Conservation (phyloP, 371 early-diverging fungal species). For the Phascolomyces articulosus region DNA sequence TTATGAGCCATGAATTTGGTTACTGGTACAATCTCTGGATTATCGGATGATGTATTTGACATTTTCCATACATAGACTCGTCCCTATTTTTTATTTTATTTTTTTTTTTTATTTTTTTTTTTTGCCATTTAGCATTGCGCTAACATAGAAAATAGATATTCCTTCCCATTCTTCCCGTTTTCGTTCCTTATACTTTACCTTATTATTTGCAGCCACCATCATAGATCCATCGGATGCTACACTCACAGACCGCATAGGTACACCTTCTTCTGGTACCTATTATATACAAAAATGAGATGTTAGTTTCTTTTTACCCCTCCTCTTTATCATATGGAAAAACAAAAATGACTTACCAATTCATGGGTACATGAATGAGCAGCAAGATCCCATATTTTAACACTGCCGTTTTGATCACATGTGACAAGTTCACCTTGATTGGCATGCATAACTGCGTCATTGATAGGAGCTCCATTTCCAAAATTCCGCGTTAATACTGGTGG, state of each 20-base stretch:
- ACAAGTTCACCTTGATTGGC: slow-evolving; percentile 94
- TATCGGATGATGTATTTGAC: slow-evolving; percentile 53
- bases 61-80: slow-evolving; percentile 86
- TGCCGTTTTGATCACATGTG: slow-evolving; percentile 94
- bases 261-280: slow-evolving; percentile 88
- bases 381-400: slow-evolving; percentile 92
- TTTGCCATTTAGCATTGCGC: too few relatives aligned
- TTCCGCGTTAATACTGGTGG: slow-evolving; percentile 79
- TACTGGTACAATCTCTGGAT: slow-evolving; percentile 73
- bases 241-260: slow-evolving; percentile 87
- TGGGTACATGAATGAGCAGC: slow-evolving; percentile 89
- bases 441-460: slow-evolving; percentile 95
- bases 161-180: too few relatives aligned
- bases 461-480: slow-evolving; percentile 86
- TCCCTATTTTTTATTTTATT: slow-evolving; percentile 54
- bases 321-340: background rate
- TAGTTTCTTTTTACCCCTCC: too few relatives aligned
- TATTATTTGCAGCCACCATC: slow-evolving; percentile 91
- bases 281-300: background rate
- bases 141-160: background rate
- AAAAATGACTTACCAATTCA: slow-evolving; percentile 61
- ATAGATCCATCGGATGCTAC: slow-evolving; percentile 90
- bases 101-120: background rate
- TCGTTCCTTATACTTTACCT: too few relatives aligned
- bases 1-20: slow-evolving; percentile 79